Evolutionary conservation across 495 filamentous ascomycete species (phyloP), one percentile per base, ranked within the genome.

Genomic region (Aspergillus asperescens): DNA sequence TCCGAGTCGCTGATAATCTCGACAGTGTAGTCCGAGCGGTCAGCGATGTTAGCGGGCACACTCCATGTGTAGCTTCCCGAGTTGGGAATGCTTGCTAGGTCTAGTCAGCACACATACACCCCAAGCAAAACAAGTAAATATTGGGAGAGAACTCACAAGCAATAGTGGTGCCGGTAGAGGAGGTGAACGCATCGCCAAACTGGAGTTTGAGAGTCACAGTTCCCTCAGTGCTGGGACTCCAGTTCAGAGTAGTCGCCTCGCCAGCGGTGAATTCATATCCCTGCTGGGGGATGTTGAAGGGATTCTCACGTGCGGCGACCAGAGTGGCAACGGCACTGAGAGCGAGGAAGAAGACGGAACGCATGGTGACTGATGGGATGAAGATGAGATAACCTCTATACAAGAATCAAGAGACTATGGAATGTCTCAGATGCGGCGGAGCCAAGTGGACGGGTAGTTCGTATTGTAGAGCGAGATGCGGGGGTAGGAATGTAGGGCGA

Each of bases 51-150:
- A 40, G 67, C 48, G 35, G 72, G 69, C 7, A 77, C 68, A n/a
- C 65, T 67, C 78, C 81, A 84, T 52, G 73, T 76, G 71, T 69
- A 83, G 53, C 62, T 70, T 55, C 83, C 83, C 38, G 69, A 70
- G 73, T 86, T 85, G 41, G 62, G 42, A 59, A 84, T 76, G 55
- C 61, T 60, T 19, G 71, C 81, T 84, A 43, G 12, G 29, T 50
- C 19, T 31, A 48, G 50, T 62, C 48, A 69, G 61, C 50, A 43
- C 24, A 23, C 18, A 55, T 16, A 12, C 42, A 51, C 25, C 0
- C n/a, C 27, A 50, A 3, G 27, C 15, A 32, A 24, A 8, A 41
- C 15, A 19, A 44, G 15, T n/a, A n/a, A n/a, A 22, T 10, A 29
- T 34, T 0, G 39, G 20, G 43, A 18, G 10, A 41, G 20, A 24